A percentile compares a stretch with the other conserved stretches of the same genome.
Conservation (phyloP, 495 filamentous ascomycete genomes). For the Xylaria intraflava region DNA sequence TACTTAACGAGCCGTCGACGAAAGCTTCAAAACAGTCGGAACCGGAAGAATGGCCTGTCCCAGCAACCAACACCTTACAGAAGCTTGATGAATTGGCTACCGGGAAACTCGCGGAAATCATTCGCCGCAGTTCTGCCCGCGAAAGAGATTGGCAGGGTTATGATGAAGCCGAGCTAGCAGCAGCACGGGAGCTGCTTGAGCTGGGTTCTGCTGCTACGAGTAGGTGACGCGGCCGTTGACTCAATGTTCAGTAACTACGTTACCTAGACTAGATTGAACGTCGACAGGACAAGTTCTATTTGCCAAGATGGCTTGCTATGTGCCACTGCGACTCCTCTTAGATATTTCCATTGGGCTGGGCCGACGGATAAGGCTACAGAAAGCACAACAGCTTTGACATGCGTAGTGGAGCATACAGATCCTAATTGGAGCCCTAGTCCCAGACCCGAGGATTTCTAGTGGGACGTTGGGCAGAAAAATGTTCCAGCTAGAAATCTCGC, state of each 20-base stretch:
- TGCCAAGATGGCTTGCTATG: not conserved
- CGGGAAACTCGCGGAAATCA: slow-evolving; percentile 66
- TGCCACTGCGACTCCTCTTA: slow-evolving; percentile 1
- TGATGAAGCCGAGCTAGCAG: slow-evolving; percentile 66
- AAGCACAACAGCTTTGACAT: slow-evolving; percentile 7
- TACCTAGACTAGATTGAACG: not conserved
- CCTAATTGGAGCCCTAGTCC: not conserved
- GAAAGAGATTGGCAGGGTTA: slow-evolving; percentile 67
- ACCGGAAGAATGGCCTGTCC: slow-evolving; percentile 37
- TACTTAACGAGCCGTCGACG: slow-evolving; percentile 26
- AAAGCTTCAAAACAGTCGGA: slow-evolving; percentile 31
- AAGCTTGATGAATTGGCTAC: slow-evolving; percentile 67
- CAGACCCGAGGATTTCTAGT: slow-evolving; percentile 14
- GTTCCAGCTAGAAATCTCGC: slow-evolving; percentile 17
- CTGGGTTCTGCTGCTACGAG: slow-evolving; percentile 20
- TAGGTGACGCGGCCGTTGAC: slow-evolving; percentile 23
- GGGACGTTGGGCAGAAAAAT: slow-evolving; percentile 25
- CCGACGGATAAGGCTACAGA: slow-evolving; percentile 9
- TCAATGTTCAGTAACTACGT: not conserved
- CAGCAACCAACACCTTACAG: slow-evolving; percentile 49
- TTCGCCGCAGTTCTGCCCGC: slow-evolving; percentile 51
- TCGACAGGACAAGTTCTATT: not conserved
- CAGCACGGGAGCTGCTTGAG: slow-evolving; percentile 67
- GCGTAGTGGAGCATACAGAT: slow-evolving; percentile 3
- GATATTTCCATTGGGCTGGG: not conserved